A percentile compares a stretch with the other conserved stretches of the same genome.
Evolutionary conservation across 306 rosid genomes (phyloP).

Genomic region (Dalbergia cultrata): DNA sequence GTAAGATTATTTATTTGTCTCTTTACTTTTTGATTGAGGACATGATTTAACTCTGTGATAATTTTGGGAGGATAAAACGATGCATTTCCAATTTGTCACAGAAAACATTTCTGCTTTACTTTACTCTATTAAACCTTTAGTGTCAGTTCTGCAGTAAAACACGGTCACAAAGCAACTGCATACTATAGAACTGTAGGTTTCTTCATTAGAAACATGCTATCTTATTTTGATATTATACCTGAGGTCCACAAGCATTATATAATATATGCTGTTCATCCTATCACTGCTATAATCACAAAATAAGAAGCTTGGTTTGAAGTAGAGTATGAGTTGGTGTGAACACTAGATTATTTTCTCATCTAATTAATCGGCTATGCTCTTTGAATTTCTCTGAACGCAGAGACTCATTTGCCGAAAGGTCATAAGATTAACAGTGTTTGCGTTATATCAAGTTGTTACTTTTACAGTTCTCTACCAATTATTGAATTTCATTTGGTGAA

Average conservation of each 20-base stretch:
- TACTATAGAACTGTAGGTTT: not conserved
- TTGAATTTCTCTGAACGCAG: not conserved
- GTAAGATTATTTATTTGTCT: not conserved
- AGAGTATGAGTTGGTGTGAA: not conserved
- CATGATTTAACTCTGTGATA: not conserved
- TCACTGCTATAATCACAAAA: not conserved
- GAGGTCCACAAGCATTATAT: not conserved
- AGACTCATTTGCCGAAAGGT: not conserved
- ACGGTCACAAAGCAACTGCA: not conserved
- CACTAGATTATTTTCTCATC: not conserved
- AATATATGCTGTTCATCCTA: too few relatives aligned
- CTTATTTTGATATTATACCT: not conserved
- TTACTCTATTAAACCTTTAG: too few relatives aligned
- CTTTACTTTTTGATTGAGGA: not conserved
- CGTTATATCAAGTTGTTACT: not conserved
- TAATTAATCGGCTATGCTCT: too few relatives aligned
- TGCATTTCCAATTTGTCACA: not conserved
- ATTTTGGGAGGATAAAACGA: constrained; percentile 6
- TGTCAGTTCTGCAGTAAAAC: too few relatives aligned
- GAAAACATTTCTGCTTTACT: not conserved
- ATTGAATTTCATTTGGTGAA: not conserved
- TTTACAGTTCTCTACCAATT: not conserved
- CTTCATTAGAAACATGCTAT: not conserved
- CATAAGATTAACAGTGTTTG: not conserved
- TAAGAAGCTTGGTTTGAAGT: not conserved